Conservation (phyloP, 1,284 basidiomycete genomes). For the Gomphus bonarii region DNA sequence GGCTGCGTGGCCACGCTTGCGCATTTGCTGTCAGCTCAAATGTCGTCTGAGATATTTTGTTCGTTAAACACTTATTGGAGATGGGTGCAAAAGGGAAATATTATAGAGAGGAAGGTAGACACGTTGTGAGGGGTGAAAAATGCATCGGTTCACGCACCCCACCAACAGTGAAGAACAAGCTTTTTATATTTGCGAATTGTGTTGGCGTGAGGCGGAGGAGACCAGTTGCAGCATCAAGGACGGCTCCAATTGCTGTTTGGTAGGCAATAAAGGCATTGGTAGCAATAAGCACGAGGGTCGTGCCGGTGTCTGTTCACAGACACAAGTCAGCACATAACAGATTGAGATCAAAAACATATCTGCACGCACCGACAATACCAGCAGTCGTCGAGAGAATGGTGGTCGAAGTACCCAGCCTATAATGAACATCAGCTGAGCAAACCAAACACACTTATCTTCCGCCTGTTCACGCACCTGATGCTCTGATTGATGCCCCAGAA, state of each 20-base stretch:
- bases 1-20: too few species aligned
- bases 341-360: neutral
- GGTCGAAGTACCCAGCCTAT: conserved; percentile 17
- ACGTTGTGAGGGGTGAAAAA: too few species aligned
- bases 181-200: neutral
- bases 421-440: neutral
- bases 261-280: too few species aligned
- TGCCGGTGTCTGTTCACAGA: neutral
- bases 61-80: neutral
- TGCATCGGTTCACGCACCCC: neutral
- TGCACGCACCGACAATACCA: conserved; percentile 39
- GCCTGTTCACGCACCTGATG: conserved; percentile 37
- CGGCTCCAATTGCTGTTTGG: too few species aligned
- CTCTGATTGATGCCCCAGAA: conserved; percentile 59
- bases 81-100: too few species aligned
- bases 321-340: neutral
- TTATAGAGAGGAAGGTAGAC: too few species aligned
- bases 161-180: neutral
- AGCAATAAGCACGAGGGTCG: too few species aligned
- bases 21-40: conserved; percentile 19
- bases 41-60: neutral
- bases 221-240: neutral
- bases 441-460: neutral
- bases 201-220: neutral
- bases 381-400: conserved; percentile 36